A percentile compares a stretch with the other conserved stretches of the same genome.
Conservation (phyloP, 2,329 filamentous ascomycete species). For the Arthrinium phaeospermum region DNA sequence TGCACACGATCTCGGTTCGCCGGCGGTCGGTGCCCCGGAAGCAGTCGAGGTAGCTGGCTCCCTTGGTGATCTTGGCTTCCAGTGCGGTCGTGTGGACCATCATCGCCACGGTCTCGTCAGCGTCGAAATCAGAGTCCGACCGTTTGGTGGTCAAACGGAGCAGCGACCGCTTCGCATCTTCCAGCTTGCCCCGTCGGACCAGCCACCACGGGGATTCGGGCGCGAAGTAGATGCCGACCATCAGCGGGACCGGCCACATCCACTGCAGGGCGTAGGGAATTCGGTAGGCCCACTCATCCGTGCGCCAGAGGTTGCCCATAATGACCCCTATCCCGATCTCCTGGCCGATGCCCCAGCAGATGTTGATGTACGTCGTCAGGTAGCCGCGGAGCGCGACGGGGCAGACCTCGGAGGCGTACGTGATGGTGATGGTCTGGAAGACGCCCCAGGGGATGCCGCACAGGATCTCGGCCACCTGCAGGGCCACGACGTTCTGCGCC, state of each 20-base stretch:
- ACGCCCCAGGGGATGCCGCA: constrained; percentile 69
- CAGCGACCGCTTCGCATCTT: constrained; percentile 70
- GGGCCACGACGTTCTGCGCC: constrained; percentile 61
- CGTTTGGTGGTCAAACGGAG: constrained; percentile 67
- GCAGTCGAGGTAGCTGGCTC: constrained; percentile 80
- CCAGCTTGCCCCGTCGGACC: constrained; percentile 68
- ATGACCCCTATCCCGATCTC: constrained; percentile 77
- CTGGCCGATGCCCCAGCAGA: constrained; percentile 80
- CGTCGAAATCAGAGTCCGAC: constrained; percentile 74
- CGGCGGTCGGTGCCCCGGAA: constrained; percentile 81
- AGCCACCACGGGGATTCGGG: constrained; percentile 79
- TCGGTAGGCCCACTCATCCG: constrained; percentile 71
- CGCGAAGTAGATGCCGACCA: constrained; percentile 69
- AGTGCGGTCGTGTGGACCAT: constrained; percentile 89
- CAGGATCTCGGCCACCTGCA: constrained; percentile 66
- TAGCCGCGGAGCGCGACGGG: constrained; percentile 73
- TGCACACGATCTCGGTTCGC: constrained; percentile 75
- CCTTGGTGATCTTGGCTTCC: constrained; percentile 75
- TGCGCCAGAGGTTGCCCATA: constrained; percentile 67
- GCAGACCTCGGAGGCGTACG: constrained; percentile 75
- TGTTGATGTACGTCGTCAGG: constrained; percentile 75
- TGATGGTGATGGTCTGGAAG: constrained; percentile 64
- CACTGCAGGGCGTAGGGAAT: constrained; percentile 76
- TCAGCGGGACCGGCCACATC: constrained; percentile 76
- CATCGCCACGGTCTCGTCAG: constrained; percentile 87